Conservation (phyloP, 768 basidiomycete genomes). For the Lentinula boryana region DNA sequence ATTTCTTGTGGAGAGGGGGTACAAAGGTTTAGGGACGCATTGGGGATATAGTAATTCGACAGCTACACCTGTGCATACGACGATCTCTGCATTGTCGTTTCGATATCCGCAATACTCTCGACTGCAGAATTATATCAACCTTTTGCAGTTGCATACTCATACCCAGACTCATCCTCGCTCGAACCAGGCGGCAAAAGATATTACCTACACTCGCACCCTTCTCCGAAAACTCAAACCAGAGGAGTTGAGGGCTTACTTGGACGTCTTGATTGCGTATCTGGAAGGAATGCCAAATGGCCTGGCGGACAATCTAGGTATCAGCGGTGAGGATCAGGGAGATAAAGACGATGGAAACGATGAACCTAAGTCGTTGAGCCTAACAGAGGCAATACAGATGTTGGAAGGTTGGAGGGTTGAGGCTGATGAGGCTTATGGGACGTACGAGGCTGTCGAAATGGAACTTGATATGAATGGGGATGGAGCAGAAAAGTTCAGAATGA, state of each 20-base stretch:
- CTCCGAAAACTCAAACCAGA: neutral
- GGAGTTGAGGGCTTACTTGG: neutral
- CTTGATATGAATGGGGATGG: constrained; percentile 1
- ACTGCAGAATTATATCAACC: constrained; percentile 1
- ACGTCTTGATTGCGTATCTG: neutral
- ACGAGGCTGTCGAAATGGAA: neutral
- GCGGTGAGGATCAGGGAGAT: neutral
- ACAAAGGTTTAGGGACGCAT: constrained; percentile 25
- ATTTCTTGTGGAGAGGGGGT: constrained; percentile 37
- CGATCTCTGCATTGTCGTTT: neutral
- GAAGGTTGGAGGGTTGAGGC: neutral
- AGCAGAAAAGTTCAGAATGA: constrained; percentile 11
- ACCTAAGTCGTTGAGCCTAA: neutral
- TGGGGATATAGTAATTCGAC: constrained; percentile 13
- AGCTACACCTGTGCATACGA: neutral
- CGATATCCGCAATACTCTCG: neutral
- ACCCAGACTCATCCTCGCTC: neutral
- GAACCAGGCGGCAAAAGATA: neutral
- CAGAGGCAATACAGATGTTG: neutral
- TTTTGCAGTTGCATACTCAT: neutral
- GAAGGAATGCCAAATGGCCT: neutral
- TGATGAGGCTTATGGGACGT: neutral
- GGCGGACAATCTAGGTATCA: neutral
- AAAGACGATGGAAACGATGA: neutral
- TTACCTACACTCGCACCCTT: neutral